Evolutionary conservation across 371 early-diverging fungal genomes (phyloP).

Genomic region (Rhizomucor pusillus): DNA sequence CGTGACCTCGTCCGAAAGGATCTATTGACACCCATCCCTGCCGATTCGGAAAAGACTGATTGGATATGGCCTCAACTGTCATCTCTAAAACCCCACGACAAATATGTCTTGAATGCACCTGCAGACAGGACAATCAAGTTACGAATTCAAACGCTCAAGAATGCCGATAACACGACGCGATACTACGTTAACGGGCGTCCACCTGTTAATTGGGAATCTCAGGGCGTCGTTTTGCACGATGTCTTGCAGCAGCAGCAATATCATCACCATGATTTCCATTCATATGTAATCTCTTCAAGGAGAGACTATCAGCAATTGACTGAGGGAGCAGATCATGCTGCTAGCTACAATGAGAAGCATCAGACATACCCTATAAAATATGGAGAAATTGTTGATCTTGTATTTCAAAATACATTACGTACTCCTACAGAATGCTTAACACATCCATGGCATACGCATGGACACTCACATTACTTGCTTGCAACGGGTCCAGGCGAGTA

Average conservation of each 20-base stretch:
- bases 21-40: conserved; percentile 15
- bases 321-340: background rate
- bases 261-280: background rate
- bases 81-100: conserved; percentile 2
- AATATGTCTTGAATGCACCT: conserved; percentile 8
- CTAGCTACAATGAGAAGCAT: conserved; percentile 23
- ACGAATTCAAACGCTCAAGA: conserved; percentile 6
- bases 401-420: conserved; percentile 29
- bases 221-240: too few species aligned
- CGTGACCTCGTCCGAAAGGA: background rate
- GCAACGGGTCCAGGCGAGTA: conserved; percentile 36
- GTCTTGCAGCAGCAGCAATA: background rate
- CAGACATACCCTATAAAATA: conserved; percentile 30
- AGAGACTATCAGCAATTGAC: background rate
- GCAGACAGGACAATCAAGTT: conserved; percentile 27
- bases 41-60: conserved; percentile 6
- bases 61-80: conserved; percentile 22
- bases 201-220: too few species aligned
- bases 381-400: conserved; percentile 34
- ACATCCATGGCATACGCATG: conserved; percentile 47
- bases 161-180: conserved; percentile 16
- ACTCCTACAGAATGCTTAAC: conserved; percentile 19
- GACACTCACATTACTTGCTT: conserved; percentile 40
- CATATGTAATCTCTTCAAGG: background rate
- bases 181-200: conserved; percentile 33